A percentile compares a stretch with the other conserved stretches of the same genome.
phyloP scores from a whole-genome alignment of 306 rosid species.

The Crotalaria pallida region DNA sequence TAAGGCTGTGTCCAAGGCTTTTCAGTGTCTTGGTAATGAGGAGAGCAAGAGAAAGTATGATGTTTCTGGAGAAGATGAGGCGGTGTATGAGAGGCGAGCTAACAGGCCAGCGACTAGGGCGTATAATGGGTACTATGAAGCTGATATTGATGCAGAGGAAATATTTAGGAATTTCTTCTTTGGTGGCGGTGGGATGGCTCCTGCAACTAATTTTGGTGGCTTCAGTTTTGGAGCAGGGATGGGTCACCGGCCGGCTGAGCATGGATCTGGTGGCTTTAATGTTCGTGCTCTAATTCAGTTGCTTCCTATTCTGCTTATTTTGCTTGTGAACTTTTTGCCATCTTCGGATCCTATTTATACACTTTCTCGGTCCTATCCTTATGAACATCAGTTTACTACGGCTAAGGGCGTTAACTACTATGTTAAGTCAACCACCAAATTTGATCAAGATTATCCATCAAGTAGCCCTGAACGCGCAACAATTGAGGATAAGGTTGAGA shows the following conservation, averaged over 20 bases:
- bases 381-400: slow-evolving; percentile 55
- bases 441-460: slow-evolving; percentile 58
- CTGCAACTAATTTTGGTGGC: slow-evolving; percentile 60
- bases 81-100: slow-evolving; percentile 55
- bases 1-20: slow-evolving; percentile 82
- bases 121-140: slow-evolving; percentile 63
- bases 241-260: slow-evolving; percentile 54
- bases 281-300: slow-evolving; percentile 56
- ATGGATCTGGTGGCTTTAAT: slow-evolving; percentile 65
- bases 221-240: slow-evolving; percentile 71
- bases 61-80: slow-evolving; percentile 65
- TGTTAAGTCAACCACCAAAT: slow-evolving; percentile 60
- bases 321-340: slow-evolving; percentile 67
- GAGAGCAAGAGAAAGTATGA: slow-evolving; percentile 71
- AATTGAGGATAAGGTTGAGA: slow-evolving; percentile 60
- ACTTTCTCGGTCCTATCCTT: slow-evolving; percentile 60
- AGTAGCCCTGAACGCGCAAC: slow-evolving; percentile 37
- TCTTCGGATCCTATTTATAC: slow-evolving; percentile 70
- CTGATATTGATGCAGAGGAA: slow-evolving; percentile 84
- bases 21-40: slow-evolving; percentile 79
- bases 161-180: slow-evolving; percentile 89
- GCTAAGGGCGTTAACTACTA: slow-evolving; percentile 75
- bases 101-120: slow-evolving; percentile 39
- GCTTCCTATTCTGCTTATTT: slow-evolving; percentile 65
- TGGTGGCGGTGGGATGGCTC: slow-evolving; percentile 75